Conservation (phyloP, 805 yeast species). For the Ogataea methanolica region DNA sequence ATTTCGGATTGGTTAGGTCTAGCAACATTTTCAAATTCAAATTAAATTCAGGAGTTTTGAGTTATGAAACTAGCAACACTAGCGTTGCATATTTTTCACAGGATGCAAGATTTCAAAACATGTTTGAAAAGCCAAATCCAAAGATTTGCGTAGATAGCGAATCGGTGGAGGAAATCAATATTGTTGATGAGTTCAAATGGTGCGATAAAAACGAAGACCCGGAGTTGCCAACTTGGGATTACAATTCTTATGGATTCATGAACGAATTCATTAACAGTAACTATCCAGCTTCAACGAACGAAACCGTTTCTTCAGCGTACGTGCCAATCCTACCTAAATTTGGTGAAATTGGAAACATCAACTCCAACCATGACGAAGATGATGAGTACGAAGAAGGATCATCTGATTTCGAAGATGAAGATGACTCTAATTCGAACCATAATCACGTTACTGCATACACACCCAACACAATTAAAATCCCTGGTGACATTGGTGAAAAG, state of each 20-base stretch:
- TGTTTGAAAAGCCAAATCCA: conserved; percentile 16
- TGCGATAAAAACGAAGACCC: conserved; percentile 10
- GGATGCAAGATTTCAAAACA: conserved; percentile 20
- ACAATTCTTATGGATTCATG: conserved; percentile 29
- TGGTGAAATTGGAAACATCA: conserved; percentile 3
- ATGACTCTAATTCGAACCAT: conserved; percentile 8
- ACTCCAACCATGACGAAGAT: conserved; percentile 11
- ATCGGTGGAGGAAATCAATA: neutral
- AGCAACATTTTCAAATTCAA: conserved; percentile 40
- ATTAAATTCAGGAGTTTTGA: neutral
- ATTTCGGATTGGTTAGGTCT: conserved; percentile 51
- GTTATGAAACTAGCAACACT: conserved; percentile 15
- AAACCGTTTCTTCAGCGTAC: neutral
- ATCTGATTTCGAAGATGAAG: conserved; percentile 9
- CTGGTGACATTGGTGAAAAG: conserved; percentile 51
- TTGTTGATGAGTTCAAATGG: conserved; percentile 12
- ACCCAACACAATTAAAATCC: conserved; percentile 8
- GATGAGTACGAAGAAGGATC: conserved; percentile 17
- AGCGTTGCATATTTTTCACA: conserved; percentile 22
- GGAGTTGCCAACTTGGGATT: conserved; percentile 26
- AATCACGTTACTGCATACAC: neutral
- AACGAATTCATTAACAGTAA: conserved; percentile 26
- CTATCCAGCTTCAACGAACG: conserved; percentile 15
- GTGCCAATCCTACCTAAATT: neutral
- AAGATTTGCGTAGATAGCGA: conserved; percentile 5